Base-by-base conservation (phyloP, 2,329 filamentous ascomycete species). In the Clonostachys rhizophaga region DNA sequence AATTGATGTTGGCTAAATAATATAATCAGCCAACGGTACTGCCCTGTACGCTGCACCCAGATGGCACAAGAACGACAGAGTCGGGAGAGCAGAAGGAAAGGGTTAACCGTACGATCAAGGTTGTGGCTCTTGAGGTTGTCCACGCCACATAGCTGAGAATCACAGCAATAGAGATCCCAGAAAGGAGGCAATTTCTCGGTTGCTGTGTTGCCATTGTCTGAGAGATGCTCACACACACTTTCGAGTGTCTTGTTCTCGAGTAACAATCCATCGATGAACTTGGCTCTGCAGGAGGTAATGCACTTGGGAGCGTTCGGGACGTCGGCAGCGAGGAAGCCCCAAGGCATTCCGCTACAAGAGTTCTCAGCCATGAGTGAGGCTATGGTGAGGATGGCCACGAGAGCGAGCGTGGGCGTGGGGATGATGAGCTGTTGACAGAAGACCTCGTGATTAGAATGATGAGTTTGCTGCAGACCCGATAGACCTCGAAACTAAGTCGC, bases 151-250 rank as follows among this genome's bases (percentile, higher is more conserved):
- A 66, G 65, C 44, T 65, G 67, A 43, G 68, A 65, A 55, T 79
- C 74, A 57, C 77, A 79, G 58, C 74, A 75, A 55, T 80, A 80
- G 18, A 79, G 60, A 39, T 62, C 56, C 64, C 67, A 70, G 11
- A 79, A 64, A n/a, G 50, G 49, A 8, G 36, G 36, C 12, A n/a
- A n/a, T n/a, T 56, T 44, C 40, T 24, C 56, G 55, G 44, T 57
- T 8, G 40, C 55, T 34, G 59, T 52, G 18, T 50, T 46, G 8
- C 49, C 45, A 17, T 44, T 55, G 56, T 59, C 49, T 52, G 59
- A 52, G 5, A 69, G 58, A 6, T 50, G 50, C 49, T 61, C 50
- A 52, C 70, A 72, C 35, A 58, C 57, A 10, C 53, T 48, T 9
- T 50, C 44, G 50, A 68, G 62, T 48, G 61, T 61, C 51, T 63